Evolutionary conservation across 768 basidiomycete species (phyloP).

Genomic region (Suillus clintonianus): DNA sequence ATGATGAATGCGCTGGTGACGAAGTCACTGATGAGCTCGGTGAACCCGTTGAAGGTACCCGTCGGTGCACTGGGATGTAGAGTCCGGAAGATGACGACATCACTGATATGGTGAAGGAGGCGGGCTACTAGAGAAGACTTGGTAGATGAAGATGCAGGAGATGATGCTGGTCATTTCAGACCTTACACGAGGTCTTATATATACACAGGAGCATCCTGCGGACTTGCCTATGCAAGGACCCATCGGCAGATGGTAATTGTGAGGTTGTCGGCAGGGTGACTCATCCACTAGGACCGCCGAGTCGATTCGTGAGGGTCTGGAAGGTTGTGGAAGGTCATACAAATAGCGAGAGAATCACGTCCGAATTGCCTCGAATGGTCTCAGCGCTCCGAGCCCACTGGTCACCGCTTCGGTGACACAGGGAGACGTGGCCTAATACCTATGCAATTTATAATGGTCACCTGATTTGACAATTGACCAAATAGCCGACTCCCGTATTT

Average conservation of each 20-base stretch:
- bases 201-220: not conserved
- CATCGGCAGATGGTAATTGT: conserved; percentile 1
- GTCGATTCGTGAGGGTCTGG: not conserved
- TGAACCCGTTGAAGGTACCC: conserved; percentile 15
- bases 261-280: not conserved
- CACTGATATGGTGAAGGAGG: conserved; percentile 11
- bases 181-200: not conserved
- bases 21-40: conserved; percentile 17
- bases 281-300: not conserved
- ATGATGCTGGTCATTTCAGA: not conserved
- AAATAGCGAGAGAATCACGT: not conserved
- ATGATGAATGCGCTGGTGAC: conserved; percentile 12
- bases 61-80: conserved; percentile 46
- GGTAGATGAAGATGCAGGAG: not conserved
- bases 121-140: not conserved
- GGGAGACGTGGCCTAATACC: no score
- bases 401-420: not conserved
- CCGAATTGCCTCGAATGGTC: not conserved
- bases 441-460: not conserved
- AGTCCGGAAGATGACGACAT: conserved; percentile 31
- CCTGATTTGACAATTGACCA: not conserved
- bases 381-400: not conserved
- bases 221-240: not conserved
- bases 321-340: conserved; percentile 8
- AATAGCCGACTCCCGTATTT: not conserved